Percentiles rank a stretch among this genome's conserved stretches.
Evolutionary conservation across 305 asterid genomes (phyloP).

Genomic region (Fraxinus platypoda): DNA sequence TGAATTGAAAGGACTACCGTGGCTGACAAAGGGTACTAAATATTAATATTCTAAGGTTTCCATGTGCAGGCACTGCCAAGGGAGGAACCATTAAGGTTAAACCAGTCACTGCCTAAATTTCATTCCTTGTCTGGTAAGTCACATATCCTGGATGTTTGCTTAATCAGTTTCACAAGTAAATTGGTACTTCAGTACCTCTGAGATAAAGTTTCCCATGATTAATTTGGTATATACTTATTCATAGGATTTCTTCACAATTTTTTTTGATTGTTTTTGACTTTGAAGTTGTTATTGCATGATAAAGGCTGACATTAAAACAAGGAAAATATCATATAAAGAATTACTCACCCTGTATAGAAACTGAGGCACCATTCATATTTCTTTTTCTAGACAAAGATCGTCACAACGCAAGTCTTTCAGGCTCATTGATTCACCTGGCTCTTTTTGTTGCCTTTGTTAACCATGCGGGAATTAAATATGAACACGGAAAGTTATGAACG

Average conservation of each 20-base stretch:
- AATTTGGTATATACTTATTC: neutral
- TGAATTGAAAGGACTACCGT: slow-evolving; percentile 7
- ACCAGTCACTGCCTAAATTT: slow-evolving; percentile 55
- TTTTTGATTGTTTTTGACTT: slow-evolving; percentile 1
- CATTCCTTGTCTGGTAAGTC: slow-evolving; percentile 60
- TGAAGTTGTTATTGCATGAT: slow-evolving; percentile 10
- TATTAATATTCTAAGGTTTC: slow-evolving; percentile 16
- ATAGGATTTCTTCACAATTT: neutral
- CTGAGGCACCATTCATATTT: neutral
- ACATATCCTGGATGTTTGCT: slow-evolving; percentile 12
- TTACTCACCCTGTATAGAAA: neutral
- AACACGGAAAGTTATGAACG: neutral
- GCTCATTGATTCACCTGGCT: slow-evolving; percentile 15
- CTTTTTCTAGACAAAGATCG: neutral
- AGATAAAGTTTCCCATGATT: neutral
- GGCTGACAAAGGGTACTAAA: slow-evolving; percentile 8
- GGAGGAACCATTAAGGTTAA: slow-evolving; percentile 62
- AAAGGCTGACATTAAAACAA: neutral
- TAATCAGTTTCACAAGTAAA: slow-evolving; percentile 9
- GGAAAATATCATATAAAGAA: neutral
- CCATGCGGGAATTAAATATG: neutral
- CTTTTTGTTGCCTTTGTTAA: slow-evolving; percentile 9
- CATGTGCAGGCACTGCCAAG: slow-evolving; percentile 61
- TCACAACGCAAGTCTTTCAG: neutral
- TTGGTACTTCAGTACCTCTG: slow-evolving; percentile 6